These are phyloP conservation scores for Biscogniauxia sp. DNA, from an alignment of 2,329 filamentous ascomycete genomes.

Conservation along the genomic window DNA sequence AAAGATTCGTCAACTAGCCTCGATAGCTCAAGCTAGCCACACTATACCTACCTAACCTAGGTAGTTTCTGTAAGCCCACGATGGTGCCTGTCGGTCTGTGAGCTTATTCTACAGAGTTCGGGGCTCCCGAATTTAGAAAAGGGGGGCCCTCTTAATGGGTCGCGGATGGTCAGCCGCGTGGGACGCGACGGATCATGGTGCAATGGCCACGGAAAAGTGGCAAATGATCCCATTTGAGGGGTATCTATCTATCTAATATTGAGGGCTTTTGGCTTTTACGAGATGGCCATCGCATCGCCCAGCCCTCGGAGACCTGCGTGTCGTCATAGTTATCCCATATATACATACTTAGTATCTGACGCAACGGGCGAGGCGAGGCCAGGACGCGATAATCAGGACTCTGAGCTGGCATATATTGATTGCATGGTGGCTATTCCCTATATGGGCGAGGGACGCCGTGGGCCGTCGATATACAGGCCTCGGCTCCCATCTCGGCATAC, in stretches of 20 bases:
- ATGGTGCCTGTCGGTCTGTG: neutral
- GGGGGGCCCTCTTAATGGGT: neutral
- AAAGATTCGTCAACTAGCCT: neutral
- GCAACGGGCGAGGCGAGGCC: too few species aligned
- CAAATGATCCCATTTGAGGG: neutral
- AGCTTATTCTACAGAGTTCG: neutral
- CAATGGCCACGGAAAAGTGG: neutral
- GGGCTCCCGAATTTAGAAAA: neutral
- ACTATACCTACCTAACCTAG: too few species aligned
- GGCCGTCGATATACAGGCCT: neutral
- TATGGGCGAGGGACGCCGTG: neutral
- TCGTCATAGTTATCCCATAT: neutral
- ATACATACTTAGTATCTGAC: neutral
- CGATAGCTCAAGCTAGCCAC: slow-evolving; percentile 3
- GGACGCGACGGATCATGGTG: neutral
- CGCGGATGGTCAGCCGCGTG: neutral
- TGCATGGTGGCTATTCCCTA: neutral
- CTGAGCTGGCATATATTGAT: neutral
- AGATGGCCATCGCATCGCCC: neutral
- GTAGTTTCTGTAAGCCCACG: neutral
- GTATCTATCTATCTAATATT: neutral
- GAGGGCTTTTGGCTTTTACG: neutral
- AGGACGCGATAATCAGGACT: neutral
- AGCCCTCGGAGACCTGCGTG: neutral
- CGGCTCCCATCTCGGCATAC: neutral